Evolutionary conservation across 306 rosid genomes (phyloP).

Genomic region (Fagus sylvatica): DNA sequence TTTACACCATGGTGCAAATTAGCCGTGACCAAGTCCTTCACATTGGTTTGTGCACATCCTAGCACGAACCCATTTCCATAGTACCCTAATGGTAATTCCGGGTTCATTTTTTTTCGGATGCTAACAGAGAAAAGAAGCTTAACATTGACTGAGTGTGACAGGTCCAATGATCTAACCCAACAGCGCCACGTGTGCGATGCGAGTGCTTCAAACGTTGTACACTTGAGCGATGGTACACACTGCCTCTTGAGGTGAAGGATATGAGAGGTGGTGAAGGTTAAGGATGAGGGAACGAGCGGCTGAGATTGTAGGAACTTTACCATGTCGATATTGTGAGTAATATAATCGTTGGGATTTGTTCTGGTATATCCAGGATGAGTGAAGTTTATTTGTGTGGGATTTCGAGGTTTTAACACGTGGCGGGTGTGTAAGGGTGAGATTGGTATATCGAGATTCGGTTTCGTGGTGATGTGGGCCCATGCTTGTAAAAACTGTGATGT

Average conservation of each 20-base stretch:
- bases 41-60: constrained; percentile 60
- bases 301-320: constrained; percentile 55
- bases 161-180: constrained; percentile 61
- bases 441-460: constrained; percentile 27
- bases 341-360: constrained; percentile 15
- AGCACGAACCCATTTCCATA: constrained; percentile 79
- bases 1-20: constrained; percentile 52
- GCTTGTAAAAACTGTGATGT: constrained; percentile 75
- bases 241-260: constrained; percentile 58
- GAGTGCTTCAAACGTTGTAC: constrained; percentile 70
- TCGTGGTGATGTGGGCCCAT: constrained; percentile 62
- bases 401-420: constrained; percentile 53
- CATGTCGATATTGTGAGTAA: constrained; percentile 31
- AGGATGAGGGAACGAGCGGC: constrained; percentile 55
- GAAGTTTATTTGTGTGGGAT: constrained; percentile 32
- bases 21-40: constrained; percentile 37
- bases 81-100: constrained; percentile 52
- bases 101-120: constrained; percentile 35
- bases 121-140: constrained; percentile 83
- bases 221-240: constrained; percentile 58
- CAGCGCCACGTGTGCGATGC: constrained; percentile 93
- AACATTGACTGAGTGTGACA: constrained; percentile 30
- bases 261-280: constrained; percentile 46
- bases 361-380: constrained; percentile 47
- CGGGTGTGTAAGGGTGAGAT: constrained; percentile 54